These are phyloP conservation scores for Mariannaea elegans DNA, from an alignment of 2,329 filamentous ascomycete genomes.

Conservation along the genomic window DNA sequence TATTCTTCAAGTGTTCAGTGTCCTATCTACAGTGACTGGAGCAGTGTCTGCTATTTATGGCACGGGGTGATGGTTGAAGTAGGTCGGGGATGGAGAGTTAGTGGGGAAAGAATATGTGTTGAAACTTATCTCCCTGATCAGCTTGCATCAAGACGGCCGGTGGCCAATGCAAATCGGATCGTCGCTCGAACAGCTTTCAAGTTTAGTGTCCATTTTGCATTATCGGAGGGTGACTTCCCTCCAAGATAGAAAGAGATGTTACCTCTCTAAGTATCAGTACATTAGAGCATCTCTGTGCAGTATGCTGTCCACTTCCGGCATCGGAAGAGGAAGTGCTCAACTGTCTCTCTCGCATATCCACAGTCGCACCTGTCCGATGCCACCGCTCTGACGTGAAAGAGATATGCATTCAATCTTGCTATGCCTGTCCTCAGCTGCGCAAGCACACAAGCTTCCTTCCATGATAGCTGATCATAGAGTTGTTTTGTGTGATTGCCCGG, in stretches of 20 bases:
- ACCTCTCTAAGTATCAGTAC: background rate
- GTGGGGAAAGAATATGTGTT: no score
- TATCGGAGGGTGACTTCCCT: background rate
- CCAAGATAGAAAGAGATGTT: background rate
- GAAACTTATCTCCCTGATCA: no score
- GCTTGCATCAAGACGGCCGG: no score
- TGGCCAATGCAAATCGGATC: no score
- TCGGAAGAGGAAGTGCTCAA: conserved; percentile 1
- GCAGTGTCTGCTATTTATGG: background rate
- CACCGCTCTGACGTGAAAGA: background rate
- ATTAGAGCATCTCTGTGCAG: background rate
- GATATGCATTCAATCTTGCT: background rate
- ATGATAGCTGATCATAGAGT: background rate
- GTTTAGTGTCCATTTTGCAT: background rate
- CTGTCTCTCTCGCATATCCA: background rate
- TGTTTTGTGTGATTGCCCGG: background rate
- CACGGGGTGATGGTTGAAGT: no score
- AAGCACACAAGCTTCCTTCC: background rate
- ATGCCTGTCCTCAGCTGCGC: background rate
- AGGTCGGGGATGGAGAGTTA: no score
- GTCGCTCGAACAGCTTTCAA: no score
- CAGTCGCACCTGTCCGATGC: background rate
- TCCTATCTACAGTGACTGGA: no score
- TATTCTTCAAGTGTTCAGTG: conserved; percentile 29
- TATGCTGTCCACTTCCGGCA: background rate